Conservation (phyloP, 2,329 filamentous ascomycete genomes). For the Nemania sp. region DNA sequence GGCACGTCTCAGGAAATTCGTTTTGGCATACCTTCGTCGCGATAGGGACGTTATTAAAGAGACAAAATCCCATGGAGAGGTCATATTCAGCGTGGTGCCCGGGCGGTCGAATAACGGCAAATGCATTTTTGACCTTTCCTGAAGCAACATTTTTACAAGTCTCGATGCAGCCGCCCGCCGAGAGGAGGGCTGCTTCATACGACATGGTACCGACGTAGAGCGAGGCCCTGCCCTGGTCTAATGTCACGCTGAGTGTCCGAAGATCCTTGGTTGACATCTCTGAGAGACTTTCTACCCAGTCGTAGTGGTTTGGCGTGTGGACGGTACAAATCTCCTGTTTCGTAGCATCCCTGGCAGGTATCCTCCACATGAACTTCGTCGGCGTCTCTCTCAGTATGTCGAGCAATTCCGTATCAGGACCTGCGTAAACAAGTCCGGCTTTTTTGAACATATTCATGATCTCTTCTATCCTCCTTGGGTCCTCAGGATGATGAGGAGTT, state of each 20-base stretch:
- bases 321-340: conserved; percentile 78
- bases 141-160: conserved; percentile 89
- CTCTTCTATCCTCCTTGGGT: conserved; percentile 86
- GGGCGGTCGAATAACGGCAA: conserved; percentile 91
- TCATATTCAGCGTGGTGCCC: conserved; percentile 93
- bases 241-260: conserved; percentile 63
- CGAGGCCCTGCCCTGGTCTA: conserved; percentile 70
- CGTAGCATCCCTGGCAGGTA: conserved; percentile 76
- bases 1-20: conserved; percentile 77
- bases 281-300: conserved; percentile 69
- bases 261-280: conserved; percentile 65
- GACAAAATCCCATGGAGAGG: conserved; percentile 88
- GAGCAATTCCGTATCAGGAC: conserved; percentile 57
- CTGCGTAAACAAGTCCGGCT: conserved; percentile 73
- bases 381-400: conserved; percentile 57
- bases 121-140: conserved; percentile 86
- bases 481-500: conserved; percentile 87
- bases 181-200: conserved; percentile 77
- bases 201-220: conserved; percentile 84
- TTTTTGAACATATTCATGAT: conserved; percentile 89
- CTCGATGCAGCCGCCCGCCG: conserved; percentile 92
- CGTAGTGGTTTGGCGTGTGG: conserved; percentile 76
- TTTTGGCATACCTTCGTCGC: conserved; percentile 85
- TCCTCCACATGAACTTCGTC: conserved; percentile 71
- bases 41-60: conserved; percentile 97